These are phyloP conservation scores for Botrytis deweyae DNA, from an alignment of 2,329 filamentous ascomycete species.

Conservation along the genomic window DNA sequence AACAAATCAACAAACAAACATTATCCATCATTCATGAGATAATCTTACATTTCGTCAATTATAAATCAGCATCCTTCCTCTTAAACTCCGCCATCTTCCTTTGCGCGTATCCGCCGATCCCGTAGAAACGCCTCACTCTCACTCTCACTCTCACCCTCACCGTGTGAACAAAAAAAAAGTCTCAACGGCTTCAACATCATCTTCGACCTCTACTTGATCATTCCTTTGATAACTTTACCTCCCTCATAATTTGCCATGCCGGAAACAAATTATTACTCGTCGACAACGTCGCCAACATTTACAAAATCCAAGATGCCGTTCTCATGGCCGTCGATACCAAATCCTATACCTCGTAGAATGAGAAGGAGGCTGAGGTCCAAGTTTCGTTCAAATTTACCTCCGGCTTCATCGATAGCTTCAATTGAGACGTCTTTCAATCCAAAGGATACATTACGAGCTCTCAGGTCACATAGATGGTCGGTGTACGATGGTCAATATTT, in stretches of 20 bases:
- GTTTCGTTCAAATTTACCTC: constrained; percentile 63
- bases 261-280: constrained; percentile 31
- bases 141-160: not conserved
- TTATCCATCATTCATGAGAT: constrained; percentile 20
- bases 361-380: constrained; percentile 68
- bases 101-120: constrained; percentile 13
- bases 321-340: constrained; percentile 48
- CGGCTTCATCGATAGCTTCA: constrained; percentile 69
- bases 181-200: not conserved
- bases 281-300: constrained; percentile 34
- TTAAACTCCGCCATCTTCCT: constrained; percentile 6
- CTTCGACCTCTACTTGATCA: not conserved
- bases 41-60: constrained; percentile 18
- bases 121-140: constrained; percentile 3
- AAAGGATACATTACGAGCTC: constrained; percentile 69
- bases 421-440: constrained; percentile 83
- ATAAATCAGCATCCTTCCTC: constrained; percentile 14
- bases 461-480: constrained; percentile 78
- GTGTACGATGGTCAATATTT: constrained; percentile 84
- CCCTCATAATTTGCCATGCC: constrained; percentile 27
- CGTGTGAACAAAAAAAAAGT: not conserved
- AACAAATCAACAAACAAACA: not conserved
- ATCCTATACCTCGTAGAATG: constrained; percentile 61
- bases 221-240: not conserved
- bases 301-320: constrained; percentile 43